Evolutionary conservation across 495 filamentous ascomycete species (phyloP), one percentile per base, ranked within the genome.

Genomic region (Annulohypoxylon maeteangense): DNA sequence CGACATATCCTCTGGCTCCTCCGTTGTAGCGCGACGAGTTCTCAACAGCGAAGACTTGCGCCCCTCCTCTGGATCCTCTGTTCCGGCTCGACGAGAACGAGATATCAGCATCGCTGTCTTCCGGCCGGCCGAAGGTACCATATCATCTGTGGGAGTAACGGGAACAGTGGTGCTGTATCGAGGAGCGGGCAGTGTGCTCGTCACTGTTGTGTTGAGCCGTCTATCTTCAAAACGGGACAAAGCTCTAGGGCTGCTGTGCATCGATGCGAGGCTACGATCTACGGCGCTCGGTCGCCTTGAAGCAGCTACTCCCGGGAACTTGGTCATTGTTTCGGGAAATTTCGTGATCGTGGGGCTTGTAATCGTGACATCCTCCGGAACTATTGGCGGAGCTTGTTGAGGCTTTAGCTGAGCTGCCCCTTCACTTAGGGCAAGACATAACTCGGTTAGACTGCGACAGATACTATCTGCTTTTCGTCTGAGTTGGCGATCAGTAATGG

Each of bases 401-500:
- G 75, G 47, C 53, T 80, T 82, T 8, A 65, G 63, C 48, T 78
- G 79, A 47, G 65, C 60, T 54, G 77, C 68, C 57, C 81, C 84
- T 62, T 93, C 91, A 55, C 91, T 91, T 45, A 99, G 81, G 14
- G 93, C 93, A 40, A 99, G 86, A 75, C 93, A 97, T 22, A 99
- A 84, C 74, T 99, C 95, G 1, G 95, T 98, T 62, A 99, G 80
- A 71, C 91, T 94, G 51, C 95, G 88, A 79, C 96, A 98, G 78
- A 98, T 87, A 74, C 90, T 94, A 76, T 98, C 95, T 29, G 92
- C 92, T 77, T 97, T 98, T 62, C 95, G 88, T 40, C 92, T 88
- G 29, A 97, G 85, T 70, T 94, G 91, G 53, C 95, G 86, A 73
- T 98, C 93, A 8, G 90, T 86, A n/a, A 90, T 80, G 44, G 87